A percentile compares a stretch with the other conserved stretches of the same genome.
Conservation (phyloP, 2,329 filamentous ascomycete genomes). For the Xylariomycetidae sp. region DNA sequence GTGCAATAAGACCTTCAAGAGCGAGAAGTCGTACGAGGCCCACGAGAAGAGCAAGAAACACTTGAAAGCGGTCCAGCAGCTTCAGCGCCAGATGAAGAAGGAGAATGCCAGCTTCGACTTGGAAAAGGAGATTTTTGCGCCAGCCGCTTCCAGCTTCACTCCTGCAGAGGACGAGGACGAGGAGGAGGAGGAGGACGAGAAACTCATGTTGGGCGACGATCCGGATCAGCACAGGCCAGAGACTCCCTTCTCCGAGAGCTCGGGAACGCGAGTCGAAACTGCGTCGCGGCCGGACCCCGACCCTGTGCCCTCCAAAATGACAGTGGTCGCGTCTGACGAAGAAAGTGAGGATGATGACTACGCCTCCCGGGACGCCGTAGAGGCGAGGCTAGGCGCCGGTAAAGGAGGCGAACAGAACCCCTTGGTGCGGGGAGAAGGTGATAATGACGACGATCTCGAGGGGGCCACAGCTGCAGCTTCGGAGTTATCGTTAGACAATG, state of each 20-base stretch:
- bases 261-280: constrained; percentile 2
- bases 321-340: constrained; percentile 8
- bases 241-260: constrained; percentile 3
- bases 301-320: constrained; percentile 4
- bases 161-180: constrained; percentile 5
- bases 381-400: constrained; percentile 30
- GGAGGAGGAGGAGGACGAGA: constrained; percentile 2
- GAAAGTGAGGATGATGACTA: constrained; percentile 36
- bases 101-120: constrained; percentile 62
- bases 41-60: constrained; percentile 98
- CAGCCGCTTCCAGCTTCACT: constrained; percentile 1
- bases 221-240: too few species aligned
- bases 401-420: constrained; percentile 2
- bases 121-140: constrained; percentile 20
- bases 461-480: constrained; percentile 12
- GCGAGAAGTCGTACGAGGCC: constrained; percentile 82
- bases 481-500: constrained; percentile 21
- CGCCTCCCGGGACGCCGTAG: constrained; percentile 37
- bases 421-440: constrained; percentile 11
- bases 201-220: too few species aligned
- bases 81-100: constrained; percentile 75
- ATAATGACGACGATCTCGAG: constrained; percentile 4
- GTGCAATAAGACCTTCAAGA: constrained; percentile 79
- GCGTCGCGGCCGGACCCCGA: constrained; percentile 6
- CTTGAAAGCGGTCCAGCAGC: constrained; percentile 72